phyloP scores from a whole-genome alignment of 345 rosid species.

The Eucalyptus cloeziana region DNA sequence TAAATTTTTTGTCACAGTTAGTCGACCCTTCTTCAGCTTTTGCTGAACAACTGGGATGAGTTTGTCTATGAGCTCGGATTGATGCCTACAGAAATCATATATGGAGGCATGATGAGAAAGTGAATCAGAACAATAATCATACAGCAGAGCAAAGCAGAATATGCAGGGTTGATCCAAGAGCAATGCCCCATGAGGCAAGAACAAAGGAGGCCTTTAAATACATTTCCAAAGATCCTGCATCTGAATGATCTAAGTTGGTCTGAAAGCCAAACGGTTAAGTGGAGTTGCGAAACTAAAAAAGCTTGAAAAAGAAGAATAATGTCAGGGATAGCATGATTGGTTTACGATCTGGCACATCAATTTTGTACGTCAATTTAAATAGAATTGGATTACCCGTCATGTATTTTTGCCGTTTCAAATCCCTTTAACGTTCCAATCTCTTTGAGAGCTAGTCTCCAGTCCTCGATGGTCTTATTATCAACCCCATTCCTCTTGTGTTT shows the following conservation, averaged over 20 bases:
- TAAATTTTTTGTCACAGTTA: accelerated
- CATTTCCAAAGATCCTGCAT: not conserved
- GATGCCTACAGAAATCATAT: not conserved
- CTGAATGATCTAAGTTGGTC: not conserved
- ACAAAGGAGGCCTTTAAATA: no score
- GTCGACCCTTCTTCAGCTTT: not conserved
- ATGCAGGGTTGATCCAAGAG: accelerated
- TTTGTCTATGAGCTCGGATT: accelerated
- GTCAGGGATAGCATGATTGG: not conserved
- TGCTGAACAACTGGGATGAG: not conserved
- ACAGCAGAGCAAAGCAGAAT: not conserved
- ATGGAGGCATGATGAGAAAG: not conserved
- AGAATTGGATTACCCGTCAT: accelerated
- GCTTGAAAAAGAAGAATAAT: not conserved
- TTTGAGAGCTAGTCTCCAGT: not conserved
- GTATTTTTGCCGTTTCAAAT: not conserved
- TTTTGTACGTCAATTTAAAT: not conserved
- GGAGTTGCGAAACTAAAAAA: not conserved
- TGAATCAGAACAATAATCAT: not conserved
- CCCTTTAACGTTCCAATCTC: not conserved
- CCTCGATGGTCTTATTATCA: accelerated
- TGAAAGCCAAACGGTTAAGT: not conserved
- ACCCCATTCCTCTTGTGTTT: not conserved
- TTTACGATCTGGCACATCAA: not conserved
- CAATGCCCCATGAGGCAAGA: not conserved